Evolutionary conservation across 1,284 basidiomycete species (phyloP), one percentile per base, ranked within the genome.

Genomic region (Microbotryomycetes sp.): DNA sequence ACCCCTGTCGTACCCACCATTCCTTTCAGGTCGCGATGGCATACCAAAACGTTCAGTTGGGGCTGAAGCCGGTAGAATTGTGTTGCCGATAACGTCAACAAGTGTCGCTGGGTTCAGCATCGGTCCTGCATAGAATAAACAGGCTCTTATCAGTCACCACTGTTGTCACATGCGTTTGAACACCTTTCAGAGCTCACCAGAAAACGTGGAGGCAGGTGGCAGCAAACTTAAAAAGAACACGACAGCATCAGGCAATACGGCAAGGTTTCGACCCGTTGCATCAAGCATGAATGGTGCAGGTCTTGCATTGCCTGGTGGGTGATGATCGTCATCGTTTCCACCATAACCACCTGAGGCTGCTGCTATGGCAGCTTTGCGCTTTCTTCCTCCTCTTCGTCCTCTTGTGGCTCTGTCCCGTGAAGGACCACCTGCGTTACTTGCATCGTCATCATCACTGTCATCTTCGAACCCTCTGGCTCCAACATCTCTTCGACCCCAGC

Each of bases 141-240:
- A n/a, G n/a, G n/a, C n/a, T 42, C 19, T 42, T 19, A 42, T 12
- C 36, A 42, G 36, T 42, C 36, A 42, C 12, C 36, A 42, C 9
- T 9, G 36, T 42, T 19, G 12, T 9, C 36, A n/a, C n/a, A n/a
- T n/a, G n/a, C n/a, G n/a, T n/a, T n/a, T n/a, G n/a, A n/a, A n/a
- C n/a, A 42, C 36, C 19, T 49, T n/a, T 46, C 31, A 31, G 32
- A 12, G 81, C 85, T 68, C 63, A 92, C 90, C 92, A 76, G 93
- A 89, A 74, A 93, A 96, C 15, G 82, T 76, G 26, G 76, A 68
- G 12, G 87, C 78, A 30, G 80, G 77, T 14, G 92, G 92, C 49
- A 96, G 76, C 62, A 85, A 82, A 29, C 86, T 84, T 49, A 94
- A 79, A 74, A 96, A 94, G 84, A 85, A 88, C 12, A 82, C 81